Base-by-base conservation (phyloP, 75 land plant species). In the Pinus taeda region DNA sequence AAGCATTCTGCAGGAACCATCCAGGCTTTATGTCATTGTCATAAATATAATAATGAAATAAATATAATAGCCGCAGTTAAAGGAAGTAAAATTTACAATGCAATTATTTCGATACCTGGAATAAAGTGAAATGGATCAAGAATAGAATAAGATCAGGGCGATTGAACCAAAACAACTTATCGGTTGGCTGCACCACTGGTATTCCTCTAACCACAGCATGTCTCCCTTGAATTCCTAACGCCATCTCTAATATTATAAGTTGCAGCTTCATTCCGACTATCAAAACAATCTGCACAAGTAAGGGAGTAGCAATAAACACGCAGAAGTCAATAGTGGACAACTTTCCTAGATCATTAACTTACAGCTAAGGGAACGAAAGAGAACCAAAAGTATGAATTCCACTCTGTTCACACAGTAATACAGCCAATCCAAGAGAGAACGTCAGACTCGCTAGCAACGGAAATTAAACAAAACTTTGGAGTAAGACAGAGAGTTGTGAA, bases 241-340 rank as follows among this genome's bases (percentile, higher is more conserved):
- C 91, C 84, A 90, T 60, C 37, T 59, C 66, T 3, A 87, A 82
- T 57, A 95, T 89, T 53, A 95, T 89, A 62, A 82, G 83, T 79
- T 92, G 93, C 5, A 95, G 88, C 72, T 95, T 90, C 37, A 90
- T 82, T 36, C 98, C 92, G 24, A 92, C 88, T 57, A 88, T 9
- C 13, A 95, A 84, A 3, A 95, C 83, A 57, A 91, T 76, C 96
- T 93, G 86, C 76, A 83, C 0, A 65, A 15, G 29, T 0, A 42
- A 65, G 12, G 8, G 42, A 42, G 20, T 37, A 22, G 12, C 11
- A 67, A 37, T 67, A 42, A 39, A 22, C 53, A 36, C 22, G 4
- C 4, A 69, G 20, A 18, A 14, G 20, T 18, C 42, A 36, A 37
- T 20, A 61, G 14, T 66, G 58, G 58, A 15, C 57, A 17, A 30